Evolutionary conservation across 2,329 filamentous ascomycete species (phyloP).

Genomic region (Cercospora sojina): DNA sequence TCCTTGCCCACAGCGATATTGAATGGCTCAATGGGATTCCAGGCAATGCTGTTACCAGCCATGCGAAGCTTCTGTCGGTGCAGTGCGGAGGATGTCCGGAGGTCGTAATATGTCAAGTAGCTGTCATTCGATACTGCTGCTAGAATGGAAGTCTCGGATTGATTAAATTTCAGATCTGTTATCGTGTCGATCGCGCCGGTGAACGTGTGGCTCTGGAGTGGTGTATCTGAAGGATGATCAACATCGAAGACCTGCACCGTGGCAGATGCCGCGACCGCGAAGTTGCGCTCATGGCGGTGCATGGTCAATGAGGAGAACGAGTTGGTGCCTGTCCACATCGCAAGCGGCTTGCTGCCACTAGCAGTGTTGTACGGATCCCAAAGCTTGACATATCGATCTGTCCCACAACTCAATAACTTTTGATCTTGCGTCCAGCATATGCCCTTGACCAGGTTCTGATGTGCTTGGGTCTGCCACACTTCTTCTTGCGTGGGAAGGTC

Average conservation of each 20-base stretch:
- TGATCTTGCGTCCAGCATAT: slow-evolving; percentile 84
- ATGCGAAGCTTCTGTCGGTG: slow-evolving; percentile 79
- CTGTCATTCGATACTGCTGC: slow-evolving; percentile 83
- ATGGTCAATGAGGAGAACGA: slow-evolving; percentile 83
- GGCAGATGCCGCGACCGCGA: slow-evolving; percentile 72
- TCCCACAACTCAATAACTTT: slow-evolving; percentile 82
- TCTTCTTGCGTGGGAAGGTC: slow-evolving; percentile 72
- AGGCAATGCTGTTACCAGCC: slow-evolving; percentile 77
- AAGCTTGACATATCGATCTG: slow-evolving; percentile 82
- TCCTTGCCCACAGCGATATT: slow-evolving; percentile 92
- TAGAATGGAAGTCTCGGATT: slow-evolving; percentile 87
- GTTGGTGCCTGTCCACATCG: slow-evolving; percentile 79
- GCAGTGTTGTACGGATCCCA: slow-evolving; percentile 83
- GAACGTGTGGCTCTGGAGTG: slow-evolving; percentile 81
- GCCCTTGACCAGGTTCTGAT: slow-evolving; percentile 91
- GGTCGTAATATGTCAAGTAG: slow-evolving; percentile 84
- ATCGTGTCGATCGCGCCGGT: slow-evolving; percentile 89
- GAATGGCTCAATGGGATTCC: slow-evolving; percentile 97
- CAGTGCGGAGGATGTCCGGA: slow-evolving; percentile 80
- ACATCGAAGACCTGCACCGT: slow-evolving; percentile 87
- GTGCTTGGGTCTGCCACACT: slow-evolving; percentile 75
- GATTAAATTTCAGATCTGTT: slow-evolving; percentile 83
- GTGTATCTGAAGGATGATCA: slow-evolving; percentile 70
- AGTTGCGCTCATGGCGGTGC: slow-evolving; percentile 73
- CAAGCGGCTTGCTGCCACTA: slow-evolving; percentile 67